These are phyloP conservation scores for Penicillium canescens DNA, from an alignment of 495 filamentous ascomycete genomes.

Conservation along the genomic window DNA sequence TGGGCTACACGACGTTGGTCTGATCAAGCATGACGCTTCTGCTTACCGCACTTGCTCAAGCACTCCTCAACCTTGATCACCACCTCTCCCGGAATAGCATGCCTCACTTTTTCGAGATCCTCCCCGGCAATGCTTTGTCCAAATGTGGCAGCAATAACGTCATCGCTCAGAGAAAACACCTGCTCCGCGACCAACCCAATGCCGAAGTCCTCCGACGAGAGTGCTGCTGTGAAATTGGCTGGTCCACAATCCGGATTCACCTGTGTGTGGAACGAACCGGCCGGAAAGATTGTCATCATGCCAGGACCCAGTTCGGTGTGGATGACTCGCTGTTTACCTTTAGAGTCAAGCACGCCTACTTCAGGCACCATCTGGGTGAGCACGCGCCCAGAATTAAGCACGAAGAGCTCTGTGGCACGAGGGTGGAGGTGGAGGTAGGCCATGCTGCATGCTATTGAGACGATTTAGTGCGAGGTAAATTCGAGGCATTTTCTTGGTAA, in stretches of 20 bases:
- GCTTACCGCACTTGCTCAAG: conserved; percentile 23
- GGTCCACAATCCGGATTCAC: conserved; percentile 45
- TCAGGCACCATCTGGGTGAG: conserved; percentile 46
- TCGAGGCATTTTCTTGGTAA: conserved; percentile 15
- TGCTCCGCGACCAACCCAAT: conserved; percentile 19
- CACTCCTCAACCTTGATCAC: conserved; percentile 28
- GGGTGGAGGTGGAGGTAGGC: conserved; percentile 43
- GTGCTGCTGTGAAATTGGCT: conserved; percentile 28
- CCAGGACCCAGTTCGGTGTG: conserved; percentile 33
- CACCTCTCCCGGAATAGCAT: conserved; percentile 16
- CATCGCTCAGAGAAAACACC: conserved; percentile 21
- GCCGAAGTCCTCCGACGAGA: conserved; percentile 25
- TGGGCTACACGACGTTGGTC: background rate
- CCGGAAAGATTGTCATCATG: conserved; percentile 51
- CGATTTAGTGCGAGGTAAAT: background rate
- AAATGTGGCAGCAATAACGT: conserved; percentile 20
- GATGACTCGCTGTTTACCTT: conserved; percentile 28
- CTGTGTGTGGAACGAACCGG: conserved; percentile 49
- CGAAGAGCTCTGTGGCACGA: conserved; percentile 46
- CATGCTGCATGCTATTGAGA: conserved; percentile 44
- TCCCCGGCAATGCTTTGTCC: conserved; percentile 25
- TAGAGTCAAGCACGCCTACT: conserved; percentile 19
- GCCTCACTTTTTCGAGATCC: conserved; percentile 25
- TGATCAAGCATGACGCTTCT: conserved; percentile 15
- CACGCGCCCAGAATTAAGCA: conserved; percentile 37